phyloP scores from a whole-genome alignment of 129 eudicot species.

The Flaveria bidentis region DNA sequence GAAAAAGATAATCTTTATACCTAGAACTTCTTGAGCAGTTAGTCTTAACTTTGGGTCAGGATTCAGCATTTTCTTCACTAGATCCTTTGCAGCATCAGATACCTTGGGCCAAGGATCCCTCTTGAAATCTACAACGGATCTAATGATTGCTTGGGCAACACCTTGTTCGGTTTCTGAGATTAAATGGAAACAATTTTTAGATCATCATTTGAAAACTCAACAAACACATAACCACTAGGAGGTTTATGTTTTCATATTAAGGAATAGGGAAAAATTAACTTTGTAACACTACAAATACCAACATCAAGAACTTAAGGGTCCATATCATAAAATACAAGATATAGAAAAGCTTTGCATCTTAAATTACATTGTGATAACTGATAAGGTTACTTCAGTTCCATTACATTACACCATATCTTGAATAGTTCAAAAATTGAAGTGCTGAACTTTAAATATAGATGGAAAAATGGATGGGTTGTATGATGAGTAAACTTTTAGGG shows the following conservation, averaged over 20 bases:
- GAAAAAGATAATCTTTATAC: constrained; percentile 25
- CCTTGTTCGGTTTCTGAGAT: constrained; percentile 80
- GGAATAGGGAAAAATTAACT: background rate
- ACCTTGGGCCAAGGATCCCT: constrained; percentile 92
- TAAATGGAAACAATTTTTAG: background rate
- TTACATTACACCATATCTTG: background rate
- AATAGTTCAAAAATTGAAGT: background rate
- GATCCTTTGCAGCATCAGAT: constrained; percentile 79
- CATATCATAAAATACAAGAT: background rate
- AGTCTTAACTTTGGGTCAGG: constrained; percentile 73
- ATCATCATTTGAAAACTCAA: background rate
- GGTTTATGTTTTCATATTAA: background rate
- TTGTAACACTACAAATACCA: constrained; percentile 5
- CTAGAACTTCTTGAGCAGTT: constrained; percentile 80
- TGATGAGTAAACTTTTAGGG: background rate
- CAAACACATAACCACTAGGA: background rate
- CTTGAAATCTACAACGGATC: constrained; percentile 69
- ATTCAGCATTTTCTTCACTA: constrained; percentile 77
- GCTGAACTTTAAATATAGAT: background rate
- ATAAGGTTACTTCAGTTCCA: constrained; percentile 4
- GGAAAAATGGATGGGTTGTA: background rate
- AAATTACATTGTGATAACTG: background rate
- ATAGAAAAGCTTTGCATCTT: background rate
- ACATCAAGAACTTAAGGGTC: background rate
- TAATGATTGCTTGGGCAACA: constrained; percentile 81